These are phyloP conservation scores for Marsdenia floribunda DNA, from an alignment of 257 asterid genomes.

Conservation along the genomic window DNA sequence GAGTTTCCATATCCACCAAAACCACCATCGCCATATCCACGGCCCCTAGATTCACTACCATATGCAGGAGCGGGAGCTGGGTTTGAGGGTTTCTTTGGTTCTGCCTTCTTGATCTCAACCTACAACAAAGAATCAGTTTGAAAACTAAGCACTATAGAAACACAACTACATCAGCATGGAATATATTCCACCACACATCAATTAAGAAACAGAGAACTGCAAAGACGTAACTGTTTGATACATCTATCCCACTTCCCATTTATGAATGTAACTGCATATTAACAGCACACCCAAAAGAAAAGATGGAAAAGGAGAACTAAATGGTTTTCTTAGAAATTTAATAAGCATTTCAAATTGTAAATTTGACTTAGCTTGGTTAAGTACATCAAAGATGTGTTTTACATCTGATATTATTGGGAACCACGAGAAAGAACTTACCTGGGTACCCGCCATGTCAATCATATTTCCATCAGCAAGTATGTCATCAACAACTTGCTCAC, in stretches of 20 bases:
- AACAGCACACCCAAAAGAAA: background rate
- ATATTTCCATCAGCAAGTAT: constrained; percentile 74
- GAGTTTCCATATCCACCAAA: constrained; percentile 66
- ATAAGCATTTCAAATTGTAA: background rate
- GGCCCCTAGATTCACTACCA: constrained; percentile 93
- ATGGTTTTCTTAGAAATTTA: background rate
- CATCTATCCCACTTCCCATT: constrained; percentile 2
- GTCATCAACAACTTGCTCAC: constrained; percentile 72
- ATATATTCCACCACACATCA: constrained; percentile 29
- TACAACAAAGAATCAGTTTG: constrained; percentile 96
- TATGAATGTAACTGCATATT: background rate
- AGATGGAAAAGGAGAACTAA: background rate
- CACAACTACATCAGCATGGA: constrained; percentile 15
- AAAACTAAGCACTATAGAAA: constrained; percentile 36
- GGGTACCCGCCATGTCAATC: constrained; percentile 89
- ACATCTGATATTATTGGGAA: constrained; percentile 7
- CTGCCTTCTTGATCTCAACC: constrained; percentile 99
- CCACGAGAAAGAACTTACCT: constrained; percentile 46
- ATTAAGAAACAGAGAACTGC: constrained; percentile 45
- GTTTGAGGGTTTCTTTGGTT: constrained; percentile 99
- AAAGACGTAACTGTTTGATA: constrained; percentile 17
- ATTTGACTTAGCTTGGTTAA: background rate
- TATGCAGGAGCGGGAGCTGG: constrained; percentile 73
- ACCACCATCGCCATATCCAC: constrained; percentile 63
- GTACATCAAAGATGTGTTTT: constrained; percentile 14